A percentile compares a stretch with the other conserved stretches of the same genome.
phyloP scores from a whole-genome alignment of 306 rosid species.

The Crotalaria pallida region DNA sequence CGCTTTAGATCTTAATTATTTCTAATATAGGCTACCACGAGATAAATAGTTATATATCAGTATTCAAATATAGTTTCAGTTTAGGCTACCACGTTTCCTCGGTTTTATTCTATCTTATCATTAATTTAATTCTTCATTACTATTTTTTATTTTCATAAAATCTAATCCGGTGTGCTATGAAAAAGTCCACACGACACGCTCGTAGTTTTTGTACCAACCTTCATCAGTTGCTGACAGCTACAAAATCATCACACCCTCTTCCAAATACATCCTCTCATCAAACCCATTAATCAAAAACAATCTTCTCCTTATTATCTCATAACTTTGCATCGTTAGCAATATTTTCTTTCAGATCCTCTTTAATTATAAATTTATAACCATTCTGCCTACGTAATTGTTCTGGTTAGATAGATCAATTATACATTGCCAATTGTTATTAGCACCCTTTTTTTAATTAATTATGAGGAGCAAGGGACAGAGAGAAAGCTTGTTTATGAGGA shows the following conservation, averaged over 20 bases:
- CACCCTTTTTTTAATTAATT: neutral
- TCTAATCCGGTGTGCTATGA: constrained; percentile 44
- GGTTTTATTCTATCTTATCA: constrained; percentile 37
- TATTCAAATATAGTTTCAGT: no score
- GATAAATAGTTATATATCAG: no score
- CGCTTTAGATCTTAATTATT: no score
- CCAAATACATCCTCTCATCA: no score
- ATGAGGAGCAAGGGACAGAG: constrained; percentile 25
- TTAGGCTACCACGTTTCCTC: no score
- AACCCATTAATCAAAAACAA: no score
- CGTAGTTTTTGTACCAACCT: neutral
- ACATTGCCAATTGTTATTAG: neutral
- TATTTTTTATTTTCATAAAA: neutral
- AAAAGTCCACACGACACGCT: constrained; percentile 35
- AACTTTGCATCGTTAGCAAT: no score
- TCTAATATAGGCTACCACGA: no score
- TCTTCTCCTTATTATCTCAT: neutral
- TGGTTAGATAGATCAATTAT: neutral
- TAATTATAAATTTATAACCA: no score
- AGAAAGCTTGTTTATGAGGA: constrained; percentile 35
- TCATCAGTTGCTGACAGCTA: no score
- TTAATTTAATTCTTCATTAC: neutral
- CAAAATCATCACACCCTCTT: no score
- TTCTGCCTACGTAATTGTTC: neutral
- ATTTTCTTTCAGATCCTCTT: neutral